A percentile compares a stretch with the other conserved stretches of the same genome.
Conservation (phyloP, 331 rosid genomes). For the Arachis monticola region DNA sequence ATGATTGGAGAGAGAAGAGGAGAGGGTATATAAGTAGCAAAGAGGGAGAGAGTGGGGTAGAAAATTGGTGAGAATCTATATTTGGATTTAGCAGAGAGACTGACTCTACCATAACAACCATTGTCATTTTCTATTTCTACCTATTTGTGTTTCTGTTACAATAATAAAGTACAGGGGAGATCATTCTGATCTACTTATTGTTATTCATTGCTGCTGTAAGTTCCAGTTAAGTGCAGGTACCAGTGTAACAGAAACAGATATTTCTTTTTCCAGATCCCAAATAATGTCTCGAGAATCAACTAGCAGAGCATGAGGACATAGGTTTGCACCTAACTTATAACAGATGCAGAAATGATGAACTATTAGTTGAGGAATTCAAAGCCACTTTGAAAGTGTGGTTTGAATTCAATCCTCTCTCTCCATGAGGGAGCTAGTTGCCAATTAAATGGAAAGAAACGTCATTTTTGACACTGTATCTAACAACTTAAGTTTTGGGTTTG, state of each 20-base stretch:
- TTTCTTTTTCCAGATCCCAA: slow-evolving; percentile 7
- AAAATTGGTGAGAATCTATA: no score
- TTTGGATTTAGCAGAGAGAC: no score
- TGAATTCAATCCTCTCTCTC: background rate
- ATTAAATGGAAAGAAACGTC: background rate
- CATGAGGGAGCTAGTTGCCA: background rate
- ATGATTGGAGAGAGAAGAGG: no score
- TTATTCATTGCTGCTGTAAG: no score
- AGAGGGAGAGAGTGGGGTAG: no score
- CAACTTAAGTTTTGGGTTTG: slow-evolving; percentile 19
- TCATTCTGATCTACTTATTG: no score
- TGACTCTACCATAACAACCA: no score
- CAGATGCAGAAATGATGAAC: background rate
- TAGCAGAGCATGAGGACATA: background rate
- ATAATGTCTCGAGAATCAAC: slow-evolving; percentile 24
- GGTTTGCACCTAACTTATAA: slow-evolving; percentile 4
- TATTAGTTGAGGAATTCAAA: slow-evolving; percentile 12
- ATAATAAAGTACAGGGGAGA: no score
- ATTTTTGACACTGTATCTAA: slow-evolving; percentile 3
- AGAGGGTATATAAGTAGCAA: no score
- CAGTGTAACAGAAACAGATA: background rate
- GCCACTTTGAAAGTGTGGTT: slow-evolving; percentile 28
- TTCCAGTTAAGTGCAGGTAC: no score
- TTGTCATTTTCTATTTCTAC: no score
- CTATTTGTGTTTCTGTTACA: no score